Conservation (phyloP, 305 asterid genomes). For the Vinca major region DNA sequence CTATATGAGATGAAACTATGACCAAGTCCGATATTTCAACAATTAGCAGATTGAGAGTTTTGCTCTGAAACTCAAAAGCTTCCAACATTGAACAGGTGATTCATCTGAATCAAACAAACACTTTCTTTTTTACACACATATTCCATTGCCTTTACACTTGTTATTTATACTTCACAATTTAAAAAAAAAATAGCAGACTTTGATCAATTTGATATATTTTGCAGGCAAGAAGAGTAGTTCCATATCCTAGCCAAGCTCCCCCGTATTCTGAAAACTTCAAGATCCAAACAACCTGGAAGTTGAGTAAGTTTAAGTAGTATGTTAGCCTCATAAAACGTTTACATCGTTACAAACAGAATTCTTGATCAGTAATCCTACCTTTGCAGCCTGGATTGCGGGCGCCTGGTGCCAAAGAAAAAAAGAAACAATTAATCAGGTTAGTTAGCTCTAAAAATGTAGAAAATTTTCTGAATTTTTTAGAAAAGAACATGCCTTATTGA, state of each 20-base stretch:
- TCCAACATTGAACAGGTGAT: background rate
- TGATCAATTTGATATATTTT: background rate
- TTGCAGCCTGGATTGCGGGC: slow-evolving; percentile 42
- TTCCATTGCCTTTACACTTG: slow-evolving; percentile 5
- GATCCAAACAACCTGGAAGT: slow-evolving; percentile 60
- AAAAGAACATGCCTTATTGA: slow-evolving; percentile 36
- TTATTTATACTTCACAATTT: background rate
- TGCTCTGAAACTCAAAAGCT: background rate
- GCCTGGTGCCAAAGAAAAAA: slow-evolving; percentile 37
- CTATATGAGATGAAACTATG: no score
- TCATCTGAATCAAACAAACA: background rate
- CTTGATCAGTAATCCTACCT: slow-evolving; percentile 30
- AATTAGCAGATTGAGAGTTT: background rate
- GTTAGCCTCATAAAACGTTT: background rate
- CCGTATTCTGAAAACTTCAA: slow-evolving; percentile 19
- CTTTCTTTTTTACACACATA: background rate
- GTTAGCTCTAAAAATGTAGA: background rate
- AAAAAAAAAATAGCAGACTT: background rate
- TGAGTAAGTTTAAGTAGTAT: slow-evolving; percentile 8
- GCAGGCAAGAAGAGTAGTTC: background rate
- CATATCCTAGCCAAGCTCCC: slow-evolving; percentile 8
- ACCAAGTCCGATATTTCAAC: no score
- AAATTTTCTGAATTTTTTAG: background rate
- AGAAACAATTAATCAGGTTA: slow-evolving; percentile 12
- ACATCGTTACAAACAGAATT: background rate